Evolutionary conservation across 164 flowering plant species (phyloP), one percentile per base, ranked within the genome.

Genomic region (Euptelea pleiosperma): DNA sequence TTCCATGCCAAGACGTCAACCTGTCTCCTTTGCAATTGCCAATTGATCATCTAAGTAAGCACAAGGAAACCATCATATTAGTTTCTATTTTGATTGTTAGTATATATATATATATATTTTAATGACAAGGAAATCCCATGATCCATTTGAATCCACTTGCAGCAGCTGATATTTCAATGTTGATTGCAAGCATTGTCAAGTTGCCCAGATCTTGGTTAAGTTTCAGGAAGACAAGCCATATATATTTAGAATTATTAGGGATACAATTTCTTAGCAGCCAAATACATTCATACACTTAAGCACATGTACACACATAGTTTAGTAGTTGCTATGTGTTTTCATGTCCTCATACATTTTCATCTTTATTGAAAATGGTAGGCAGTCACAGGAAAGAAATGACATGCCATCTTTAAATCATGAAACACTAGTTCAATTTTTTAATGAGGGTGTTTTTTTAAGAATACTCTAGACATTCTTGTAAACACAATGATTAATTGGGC

Each of bases 1-100:
- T 57, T 88, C 96, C 96, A 85, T 85, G 16, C 96, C 96, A 60
- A 88, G 89, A 53, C 96, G 76, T 22, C 92, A 72, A n/a, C 92
- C 96, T 18, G 90, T 89, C 71, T 89, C 96, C 73, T 86, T 89
- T 58, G 92, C 92, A 59, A 89, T 89, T 28, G 96, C 73, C 80
- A 89, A 69, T 70, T 89, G 96, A 65, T 86, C 96, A 67, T 92
- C 96, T 88, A 59, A 39, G 58, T 39, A 25, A 40, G 37, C 39
- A 64, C 8, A 61, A 24, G 21, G 9, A 45, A 31, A 40, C 22
- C 41, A 16, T 48, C 1, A 22, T 7, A 44, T 39, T 40, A n/a
- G 2, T 35, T 25, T 40, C 16, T 55, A 24, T 15, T 39, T 55
- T 12, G 22, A 25, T 18, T 31, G 29, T 45, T 47, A n/a, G n/a